Evolutionary conservation across 2,329 filamentous ascomycete genomes (phyloP), one percentile per base, ranked within the genome.

Genomic region (Cladosporium halotolerans): DNA sequence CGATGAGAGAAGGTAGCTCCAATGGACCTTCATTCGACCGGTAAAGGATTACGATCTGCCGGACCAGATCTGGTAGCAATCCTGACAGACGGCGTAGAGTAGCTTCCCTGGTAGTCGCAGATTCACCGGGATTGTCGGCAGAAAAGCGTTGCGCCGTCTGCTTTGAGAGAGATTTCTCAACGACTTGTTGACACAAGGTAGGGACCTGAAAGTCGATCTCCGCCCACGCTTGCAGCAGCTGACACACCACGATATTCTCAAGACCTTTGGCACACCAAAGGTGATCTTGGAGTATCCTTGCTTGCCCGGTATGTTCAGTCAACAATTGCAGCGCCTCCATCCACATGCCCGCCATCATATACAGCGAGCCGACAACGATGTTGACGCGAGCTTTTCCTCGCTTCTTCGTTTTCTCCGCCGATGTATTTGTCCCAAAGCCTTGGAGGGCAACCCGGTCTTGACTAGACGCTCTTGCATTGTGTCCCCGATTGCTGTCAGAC

Each of bases 181-280:
- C 56, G 8, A 58, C 55, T 28, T 63, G 60, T 43, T 64, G 63
- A 54, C 67, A 68, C 13, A 69, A 58, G 7, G 68, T 57, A 61
- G 74, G 68, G 58, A 93, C 79, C 62, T 85, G 80, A 62, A 97
- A 97, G 64, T 93, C 87, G 63, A 92, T 77, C 3, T 85, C 86
- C 34, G 85, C 81, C 88, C 90, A 96, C 31, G 84, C 87, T 57
- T 95, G 82, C 62, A 97, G 80, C 39, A 97, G 66, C 60, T 97
- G 78, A 64, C 86, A 89, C 23, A 95, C 78, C 44, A 93, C 74
- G 56, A 95, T 88, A 28, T 91, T 83, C 67, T 99, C 95, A 16
- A 99, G 76, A 1, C 89, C 91, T 71, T 97, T 97, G 14, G 88
- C 93, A 72, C 96, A 89, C 92, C 93, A 99, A n/a, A 97, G 70